Percentiles rank a stretch among this genome's conserved stretches.
Evolutionary conservation across 139 green algal genomes (phyloP).

Genomic region (Coelastrella sp.): DNA sequence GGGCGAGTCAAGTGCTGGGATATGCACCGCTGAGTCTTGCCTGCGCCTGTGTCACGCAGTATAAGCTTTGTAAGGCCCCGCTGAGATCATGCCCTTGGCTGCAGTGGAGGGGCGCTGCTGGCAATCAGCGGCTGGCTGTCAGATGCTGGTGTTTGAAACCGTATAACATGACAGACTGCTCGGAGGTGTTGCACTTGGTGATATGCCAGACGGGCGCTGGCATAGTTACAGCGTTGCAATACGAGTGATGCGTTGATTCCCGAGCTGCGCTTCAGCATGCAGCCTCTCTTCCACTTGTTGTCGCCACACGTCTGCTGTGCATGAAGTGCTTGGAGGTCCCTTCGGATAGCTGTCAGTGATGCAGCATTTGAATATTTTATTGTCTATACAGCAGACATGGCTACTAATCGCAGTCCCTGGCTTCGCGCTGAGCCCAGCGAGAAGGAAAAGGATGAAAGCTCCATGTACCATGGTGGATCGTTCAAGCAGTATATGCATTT

Average conservation of each 20-base stretch:
- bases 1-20: neutral
- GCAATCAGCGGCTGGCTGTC: too few species aligned
- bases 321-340: neutral
- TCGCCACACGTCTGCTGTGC: neutral
- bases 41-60: too few species aligned
- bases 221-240: too few species aligned
- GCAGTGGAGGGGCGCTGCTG: too few species aligned
- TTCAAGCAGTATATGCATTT: conserved; percentile 65
- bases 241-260: too few species aligned
- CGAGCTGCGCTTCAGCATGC: too few species aligned
- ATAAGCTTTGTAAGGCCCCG: too few species aligned
- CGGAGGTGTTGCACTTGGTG: too few species aligned
- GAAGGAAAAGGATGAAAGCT: neutral
- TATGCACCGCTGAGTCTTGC: neutral
- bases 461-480: conserved; percentile 64
- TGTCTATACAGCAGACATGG: neutral
- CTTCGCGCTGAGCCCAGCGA: neutral
- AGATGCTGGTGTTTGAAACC: too few species aligned
- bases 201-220: too few species aligned
- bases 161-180: too few species aligned
- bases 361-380: neutral
- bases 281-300: neutral
- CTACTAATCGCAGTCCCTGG: neutral
- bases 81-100: too few species aligned
- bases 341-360: neutral